Percentiles rank a stretch among this genome's conserved stretches.
Evolutionary conservation across 352 stramenopile genomes (phyloP).

Genomic region (Globisporangium irregulare): DNA sequence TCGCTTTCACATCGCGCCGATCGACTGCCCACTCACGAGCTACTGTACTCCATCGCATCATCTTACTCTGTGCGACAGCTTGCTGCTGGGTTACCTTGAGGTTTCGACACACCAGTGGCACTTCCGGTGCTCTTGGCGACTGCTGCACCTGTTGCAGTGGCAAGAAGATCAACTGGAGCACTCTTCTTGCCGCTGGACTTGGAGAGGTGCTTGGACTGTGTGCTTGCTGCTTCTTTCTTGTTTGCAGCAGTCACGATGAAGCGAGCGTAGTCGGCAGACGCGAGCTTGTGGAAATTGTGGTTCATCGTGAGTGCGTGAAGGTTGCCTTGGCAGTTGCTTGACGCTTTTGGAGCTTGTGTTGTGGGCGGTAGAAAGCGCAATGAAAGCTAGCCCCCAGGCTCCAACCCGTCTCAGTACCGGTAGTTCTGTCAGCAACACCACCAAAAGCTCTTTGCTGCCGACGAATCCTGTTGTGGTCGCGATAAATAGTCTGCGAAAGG

Average conservation of each 20-base stretch:
- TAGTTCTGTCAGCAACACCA: not conserved
- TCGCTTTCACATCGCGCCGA: not conserved
- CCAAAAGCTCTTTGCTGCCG: not conserved
- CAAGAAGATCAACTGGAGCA: not conserved
- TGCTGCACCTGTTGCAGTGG: not conserved
- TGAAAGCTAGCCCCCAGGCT: not conserved
- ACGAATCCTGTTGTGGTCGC: not conserved
- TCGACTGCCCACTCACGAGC: not conserved
- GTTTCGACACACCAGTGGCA: not conserved
- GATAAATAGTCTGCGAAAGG: not conserved
- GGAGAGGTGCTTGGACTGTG: not conserved
- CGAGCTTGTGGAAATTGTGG: not conserved
- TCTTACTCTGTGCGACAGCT: not conserved
- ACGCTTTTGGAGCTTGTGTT: not conserved
- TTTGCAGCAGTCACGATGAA: not conserved
- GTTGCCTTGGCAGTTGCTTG: not conserved
- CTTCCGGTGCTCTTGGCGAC: no score
- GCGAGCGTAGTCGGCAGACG: not conserved
- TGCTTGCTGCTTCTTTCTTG: not conserved
- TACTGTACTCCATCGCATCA: not conserved
- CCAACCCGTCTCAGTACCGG: not conserved
- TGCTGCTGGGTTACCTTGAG: not conserved
- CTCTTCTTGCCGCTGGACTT: not conserved
- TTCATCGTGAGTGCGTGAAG: not conserved
- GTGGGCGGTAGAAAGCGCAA: not conserved